Base-by-base conservation (phyloP, 169 alveolate species). In the Cryptosporidium viatorum region DNA sequence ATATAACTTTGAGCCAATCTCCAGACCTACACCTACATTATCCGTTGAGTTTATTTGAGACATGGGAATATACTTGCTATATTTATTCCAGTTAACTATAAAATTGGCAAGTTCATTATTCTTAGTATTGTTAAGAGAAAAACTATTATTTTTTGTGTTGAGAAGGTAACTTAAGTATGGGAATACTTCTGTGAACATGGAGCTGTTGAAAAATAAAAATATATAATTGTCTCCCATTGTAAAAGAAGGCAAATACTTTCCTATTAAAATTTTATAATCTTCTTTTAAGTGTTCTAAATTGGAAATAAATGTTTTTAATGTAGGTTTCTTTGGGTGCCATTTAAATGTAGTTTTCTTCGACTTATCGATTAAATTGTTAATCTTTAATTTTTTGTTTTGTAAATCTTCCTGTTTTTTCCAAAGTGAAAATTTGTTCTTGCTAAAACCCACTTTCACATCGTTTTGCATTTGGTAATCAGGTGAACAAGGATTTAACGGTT, bases 251-350 rank as follows among this genome's bases (percentile, higher is more conserved):
- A 55, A 55, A 2, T 37, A 55, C 37, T 55, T 55, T 55, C 18
- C 18, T 21, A 55, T n/a, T 10, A 16, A 55, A 41, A 12, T 62
- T 41, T 43, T 45, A 62, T 59, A 62, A 7, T 60, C 75, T 21
- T 80, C 89, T 80, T 35, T 80, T 4, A 80, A 37, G 29, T 6
- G n/a, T 26, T 59, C 70, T 31, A 67, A 29, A 31, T 65, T 51
- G 23, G 73, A 37, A 26, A 62, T 26, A 18, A 60, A 59, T 37
- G 68, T 62, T 39, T 80, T 80, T 8, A 31, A 45, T 6, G 41
- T 26, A 9, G 89, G 75, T 26, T 65, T 65, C 23, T 80, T 80
- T 41, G 89, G 89, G 41, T 59, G 73, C 89, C 89, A 80, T 29
- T 43, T 80, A 65, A 65, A 80, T 29, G 31, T n/a, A 16, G 80